Base-by-base conservation (phyloP, 169 alveolate genomes). In the Plasmodium knowlesi region DNA sequence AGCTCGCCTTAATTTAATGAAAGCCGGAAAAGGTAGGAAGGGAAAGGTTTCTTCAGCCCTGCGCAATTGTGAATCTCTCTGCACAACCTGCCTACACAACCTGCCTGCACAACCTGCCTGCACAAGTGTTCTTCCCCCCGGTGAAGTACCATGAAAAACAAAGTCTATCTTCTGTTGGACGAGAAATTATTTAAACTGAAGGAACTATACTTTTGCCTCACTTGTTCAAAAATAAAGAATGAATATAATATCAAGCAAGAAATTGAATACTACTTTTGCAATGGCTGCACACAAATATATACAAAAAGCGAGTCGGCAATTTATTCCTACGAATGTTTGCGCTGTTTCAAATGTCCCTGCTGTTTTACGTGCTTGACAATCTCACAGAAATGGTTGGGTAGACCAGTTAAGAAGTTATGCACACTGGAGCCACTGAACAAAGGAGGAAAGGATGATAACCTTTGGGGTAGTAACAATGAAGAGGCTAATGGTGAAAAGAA, bases 261-360 rank as follows among this genome's bases (percentile, higher is more conserved):
- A 86, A 70, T 86, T 10, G 93, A 86, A 76, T 86, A 86, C 71
- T 86, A 86, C 61, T 74, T 46, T 73, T 86, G 93, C 46, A 86
- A 86, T 76, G 86, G 93, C 12, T 86, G 93, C 25, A 86, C 93
- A 12, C 86, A 86, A 74, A 86, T 86, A 74, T 86, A 86, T 14
- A 74, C 86, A 70, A 57, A 53, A 74, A 86, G 70, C 81, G 93
- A 86, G 50, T 37, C 86, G 10, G 41, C 81, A 22, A 14, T 86
- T 86, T 86, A 86, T 43, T 86, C 93, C 39, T 86, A 86, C 43
- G 80, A 86, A 57, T 86, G 93, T 76, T 74, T 86, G 80, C 84
- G 93, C 61, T 86, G 93, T 41, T 86, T 86, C 81, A 74, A 86
- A 74, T 86, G 93, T 19, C 93, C 93, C 9, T 86, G 79, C 28